Evolutionary conservation across 2,329 filamentous ascomycete species (phyloP).

Genomic region (Penicillium sp.): DNA sequence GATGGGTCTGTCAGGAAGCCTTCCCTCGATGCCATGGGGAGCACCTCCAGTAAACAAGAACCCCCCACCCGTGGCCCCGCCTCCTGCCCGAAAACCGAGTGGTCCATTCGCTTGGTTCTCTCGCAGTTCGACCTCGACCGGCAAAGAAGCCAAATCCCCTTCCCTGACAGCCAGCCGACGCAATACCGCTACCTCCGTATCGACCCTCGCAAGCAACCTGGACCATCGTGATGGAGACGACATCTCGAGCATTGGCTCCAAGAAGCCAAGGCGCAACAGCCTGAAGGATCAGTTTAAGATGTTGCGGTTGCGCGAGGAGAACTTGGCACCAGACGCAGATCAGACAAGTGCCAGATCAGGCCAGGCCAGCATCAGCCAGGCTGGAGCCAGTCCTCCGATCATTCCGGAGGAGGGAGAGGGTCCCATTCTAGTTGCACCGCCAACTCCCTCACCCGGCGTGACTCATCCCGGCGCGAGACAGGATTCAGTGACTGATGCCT

Average conservation of each 20-base stretch:
- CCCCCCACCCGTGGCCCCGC: slow-evolving; percentile 40
- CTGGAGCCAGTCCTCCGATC: slow-evolving; percentile 51
- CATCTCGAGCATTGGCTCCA: slow-evolving; percentile 46
- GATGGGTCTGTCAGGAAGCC: slow-evolving; percentile 67
- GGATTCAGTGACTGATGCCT: slow-evolving; percentile 75
- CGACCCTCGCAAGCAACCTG: slow-evolving; percentile 76
- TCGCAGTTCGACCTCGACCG: slow-evolving; percentile 59
- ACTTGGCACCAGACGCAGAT: slow-evolving; percentile 59
- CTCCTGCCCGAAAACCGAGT: slow-evolving; percentile 69
- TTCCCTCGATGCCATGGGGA: slow-evolving; percentile 74
- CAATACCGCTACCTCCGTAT: slow-evolving; percentile 78
- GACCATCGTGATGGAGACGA: slow-evolving; percentile 74
- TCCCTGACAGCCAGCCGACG: slow-evolving; percentile 56
- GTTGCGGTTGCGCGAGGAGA: slow-evolving; percentile 73
- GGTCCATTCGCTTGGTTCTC: slow-evolving; percentile 88
- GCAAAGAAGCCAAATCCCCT: slow-evolving; percentile 59
- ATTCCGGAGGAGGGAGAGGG: slow-evolving; percentile 51
- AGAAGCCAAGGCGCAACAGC: slow-evolving; percentile 60
- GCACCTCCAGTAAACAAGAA: slow-evolving; percentile 53
- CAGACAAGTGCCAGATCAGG: slow-evolving; percentile 53
- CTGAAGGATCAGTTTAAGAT: slow-evolving; percentile 78
- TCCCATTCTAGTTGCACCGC: slow-evolving; percentile 31
- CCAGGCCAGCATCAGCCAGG: slow-evolving; percentile 44
- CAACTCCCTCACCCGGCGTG: slow-evolving; percentile 27
- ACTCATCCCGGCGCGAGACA: slow-evolving; percentile 41